Evolutionary conservation across 129 eudicot genomes (phyloP).

Genomic region (Helichrysum umbraculigerum): DNA sequence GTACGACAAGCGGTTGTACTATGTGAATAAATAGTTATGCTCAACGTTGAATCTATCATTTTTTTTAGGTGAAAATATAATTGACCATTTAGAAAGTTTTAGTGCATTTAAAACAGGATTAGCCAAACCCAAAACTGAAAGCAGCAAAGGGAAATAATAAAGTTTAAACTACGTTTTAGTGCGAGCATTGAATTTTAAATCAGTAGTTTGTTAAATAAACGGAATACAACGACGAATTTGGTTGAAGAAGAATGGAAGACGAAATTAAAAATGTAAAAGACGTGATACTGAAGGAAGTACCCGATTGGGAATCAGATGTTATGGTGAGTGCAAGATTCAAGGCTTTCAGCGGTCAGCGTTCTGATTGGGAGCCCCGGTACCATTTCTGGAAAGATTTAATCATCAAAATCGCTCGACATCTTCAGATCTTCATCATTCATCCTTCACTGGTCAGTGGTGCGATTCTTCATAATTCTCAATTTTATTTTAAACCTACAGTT

Average conservation of each 20-base stretch:
- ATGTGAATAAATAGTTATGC: too few relatives aligned
- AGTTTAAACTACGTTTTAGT: too few relatives aligned
- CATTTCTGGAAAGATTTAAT: slow-evolving; percentile 80
- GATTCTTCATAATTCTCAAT: neutral
- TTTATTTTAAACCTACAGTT: slow-evolving; percentile 12
- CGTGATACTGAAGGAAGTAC: slow-evolving; percentile 38
- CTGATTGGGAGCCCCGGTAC: slow-evolving; percentile 78
- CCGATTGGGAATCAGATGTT: slow-evolving; percentile 62
- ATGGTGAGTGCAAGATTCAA: slow-evolving; percentile 56
- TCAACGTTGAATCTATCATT: too few relatives aligned
- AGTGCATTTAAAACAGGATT: too few relatives aligned
- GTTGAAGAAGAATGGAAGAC: neutral
- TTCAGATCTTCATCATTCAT: slow-evolving; percentile 48
- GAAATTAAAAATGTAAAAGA: slow-evolving; percentile 27
- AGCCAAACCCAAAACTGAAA: too few relatives aligned
- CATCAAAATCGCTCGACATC: slow-evolving; percentile 60
- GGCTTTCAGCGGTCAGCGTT: slow-evolving; percentile 83
- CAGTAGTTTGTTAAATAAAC: neutral
- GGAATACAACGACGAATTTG: neutral
- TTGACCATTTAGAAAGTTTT: too few relatives aligned
- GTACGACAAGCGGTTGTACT: too few relatives aligned
- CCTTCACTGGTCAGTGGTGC: slow-evolving; percentile 50
- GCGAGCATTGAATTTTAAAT: too few relatives aligned
- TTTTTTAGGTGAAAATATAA: too few relatives aligned
- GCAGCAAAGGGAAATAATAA: too few relatives aligned